These are phyloP conservation scores for Thinopyrum obtusiflorum DNA, from an alignment of 202 grass and related monocot species.

Conservation along the genomic window DNA sequence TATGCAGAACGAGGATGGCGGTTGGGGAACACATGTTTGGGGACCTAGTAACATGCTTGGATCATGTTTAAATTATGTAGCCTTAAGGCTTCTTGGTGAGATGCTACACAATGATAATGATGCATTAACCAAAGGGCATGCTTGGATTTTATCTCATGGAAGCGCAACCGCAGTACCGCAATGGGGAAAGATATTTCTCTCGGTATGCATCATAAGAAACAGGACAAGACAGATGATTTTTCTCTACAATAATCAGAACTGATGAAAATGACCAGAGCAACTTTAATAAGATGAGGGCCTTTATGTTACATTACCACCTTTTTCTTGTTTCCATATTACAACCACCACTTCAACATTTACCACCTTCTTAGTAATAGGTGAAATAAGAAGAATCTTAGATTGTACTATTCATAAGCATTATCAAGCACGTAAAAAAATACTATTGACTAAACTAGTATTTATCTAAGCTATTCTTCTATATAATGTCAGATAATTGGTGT, in stretches of 20 bases:
- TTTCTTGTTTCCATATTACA: too few relatives aligned
- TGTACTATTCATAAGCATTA: too few relatives aligned
- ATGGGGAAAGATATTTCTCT: slow-evolving; percentile 16
- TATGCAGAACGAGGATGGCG: neutral
- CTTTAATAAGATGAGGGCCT: too few relatives aligned
- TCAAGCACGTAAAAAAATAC: too few relatives aligned
- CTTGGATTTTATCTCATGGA: slow-evolving; percentile 21
- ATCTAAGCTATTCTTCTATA: neutral
- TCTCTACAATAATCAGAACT: too few relatives aligned
- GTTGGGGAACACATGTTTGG: slow-evolving; percentile 1
- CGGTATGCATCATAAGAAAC: neutral
- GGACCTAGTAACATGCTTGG: slow-evolving; percentile 28
- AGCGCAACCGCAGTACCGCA: neutral
- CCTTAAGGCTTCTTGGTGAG: neutral
- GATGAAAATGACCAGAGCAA: too few relatives aligned
- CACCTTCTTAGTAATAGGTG: too few relatives aligned
- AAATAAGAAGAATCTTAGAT: too few relatives aligned
- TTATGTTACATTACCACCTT: too few relatives aligned
- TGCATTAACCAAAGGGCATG: neutral
- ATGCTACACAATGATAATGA: neutral
- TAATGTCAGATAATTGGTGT: neutral
- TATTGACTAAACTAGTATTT: too few relatives aligned
- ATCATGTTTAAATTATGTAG: neutral
- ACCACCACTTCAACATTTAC: too few relatives aligned
- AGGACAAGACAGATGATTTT: too few relatives aligned